phyloP scores from a whole-genome alignment of 306 rosid genomes.

The Senna tora region DNA sequence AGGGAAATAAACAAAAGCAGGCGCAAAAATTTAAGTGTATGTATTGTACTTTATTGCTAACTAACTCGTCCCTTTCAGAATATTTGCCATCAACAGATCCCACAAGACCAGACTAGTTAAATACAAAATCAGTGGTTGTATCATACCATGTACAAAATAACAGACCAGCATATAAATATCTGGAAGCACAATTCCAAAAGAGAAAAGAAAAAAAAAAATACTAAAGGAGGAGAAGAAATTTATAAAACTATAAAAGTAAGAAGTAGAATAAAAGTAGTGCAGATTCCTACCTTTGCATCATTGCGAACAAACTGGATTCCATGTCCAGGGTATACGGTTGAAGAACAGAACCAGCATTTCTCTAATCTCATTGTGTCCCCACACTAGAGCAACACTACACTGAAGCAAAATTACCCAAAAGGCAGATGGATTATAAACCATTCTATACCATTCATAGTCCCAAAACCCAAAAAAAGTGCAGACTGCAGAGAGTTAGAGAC shows the following conservation, averaged over 20 bases:
- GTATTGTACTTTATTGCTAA: not conserved
- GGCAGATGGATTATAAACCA: not conserved
- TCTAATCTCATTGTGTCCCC: conserved; percentile 74
- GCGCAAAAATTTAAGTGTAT: not conserved
- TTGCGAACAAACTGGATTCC: conserved; percentile 93
- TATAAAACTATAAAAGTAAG: no score
- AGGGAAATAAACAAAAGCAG: not conserved
- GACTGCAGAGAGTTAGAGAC: not conserved
- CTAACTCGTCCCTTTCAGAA: not conserved
- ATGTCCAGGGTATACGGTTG: conserved; percentile 88
- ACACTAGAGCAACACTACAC: conserved; percentile 16
- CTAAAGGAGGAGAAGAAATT: no score
- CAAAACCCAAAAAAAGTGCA: not conserved
- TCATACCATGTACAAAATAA: not conserved
- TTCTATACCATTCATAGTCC: not conserved
- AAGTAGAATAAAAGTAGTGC: no score
- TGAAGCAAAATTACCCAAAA: not conserved
- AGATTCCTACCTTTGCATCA: conserved; percentile 68
- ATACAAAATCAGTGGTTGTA: not conserved
- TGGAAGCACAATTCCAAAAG: not conserved
- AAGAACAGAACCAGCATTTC: conserved; percentile 96
- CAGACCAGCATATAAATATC: not conserved
- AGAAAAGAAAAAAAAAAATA: no score
- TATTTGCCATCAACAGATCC: not conserved
- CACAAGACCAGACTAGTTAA: not conserved